Evolutionary conservation across 441 rosid genomes (phyloP), one percentile per base, ranked within the genome.

Genomic region (Pelargonium fulgidum): DNA sequence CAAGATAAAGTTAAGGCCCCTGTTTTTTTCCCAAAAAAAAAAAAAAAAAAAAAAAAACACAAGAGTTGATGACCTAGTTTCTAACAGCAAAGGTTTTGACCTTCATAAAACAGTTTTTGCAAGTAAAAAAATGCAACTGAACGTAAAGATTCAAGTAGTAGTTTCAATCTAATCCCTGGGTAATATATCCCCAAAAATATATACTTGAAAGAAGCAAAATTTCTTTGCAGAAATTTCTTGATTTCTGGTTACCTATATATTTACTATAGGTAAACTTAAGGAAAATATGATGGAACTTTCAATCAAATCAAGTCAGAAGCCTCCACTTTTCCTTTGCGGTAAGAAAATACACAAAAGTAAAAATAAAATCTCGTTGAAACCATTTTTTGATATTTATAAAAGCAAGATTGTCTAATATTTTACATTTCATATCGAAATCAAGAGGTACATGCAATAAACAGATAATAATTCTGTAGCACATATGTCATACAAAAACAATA

Each of bases 401-500:
- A 39, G 42, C 42, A 39, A 39, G 5, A 6, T 39, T 6, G 8
- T 39, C 42, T 39, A 39, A 39, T 39, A 39, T 39, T 39, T 39
- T 39, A 6, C 42, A 6, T 6, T 39, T 39, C 42, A 39, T 39
- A 7, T 39, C 9, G 42, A 5, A 39, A 39, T 62, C 39, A 62
- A 20, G 7, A 62, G 29, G 20, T 62, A 29, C 66, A 62, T 14
- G 6, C 29, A 4, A 62, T 10, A 62, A 12, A 62, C 39, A 17
- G 26, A 50, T 50, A 12, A 50, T 16, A 50, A 39, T 39, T 39
- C 42, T 1, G 42, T 24, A 6, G 17, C 42, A 29, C 41, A 1
- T 24, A 24, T 24, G 29, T 24, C 29, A 29, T 26, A 36, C 29
- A 69, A 36, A 70, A 73, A 56, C 61, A 72, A 64, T 42, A 48